A percentile compares a stretch with the other conserved stretches of the same genome.
phyloP scores from a whole-genome alignment of 768 basidiomycete genomes.

The Boletus pseudopeckii region DNA sequence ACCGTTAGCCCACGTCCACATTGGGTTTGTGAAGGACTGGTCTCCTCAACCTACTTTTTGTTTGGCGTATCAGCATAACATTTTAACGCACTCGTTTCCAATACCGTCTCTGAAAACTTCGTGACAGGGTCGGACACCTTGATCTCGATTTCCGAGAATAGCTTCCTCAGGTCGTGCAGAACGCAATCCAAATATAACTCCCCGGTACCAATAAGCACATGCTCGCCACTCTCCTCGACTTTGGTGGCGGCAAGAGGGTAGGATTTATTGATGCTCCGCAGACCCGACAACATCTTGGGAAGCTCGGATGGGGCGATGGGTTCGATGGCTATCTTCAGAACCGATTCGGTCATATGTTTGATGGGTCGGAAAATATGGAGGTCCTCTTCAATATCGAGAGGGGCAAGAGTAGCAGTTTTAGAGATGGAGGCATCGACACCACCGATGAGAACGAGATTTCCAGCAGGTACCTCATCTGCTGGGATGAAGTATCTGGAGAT shows the following conservation, averaged over 20 bases:
- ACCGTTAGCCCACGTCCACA: constrained; percentile 13
- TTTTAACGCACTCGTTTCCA: constrained; percentile 96
- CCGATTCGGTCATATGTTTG: constrained; percentile 95
- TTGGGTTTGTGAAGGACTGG: not conserved
- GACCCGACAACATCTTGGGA: constrained; percentile 96
- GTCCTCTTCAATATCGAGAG: constrained; percentile 73
- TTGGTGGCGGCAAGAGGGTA: constrained; percentile 94
- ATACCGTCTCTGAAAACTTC: constrained; percentile 96
- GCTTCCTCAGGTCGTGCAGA: constrained; percentile 87
- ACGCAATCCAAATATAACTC: constrained; percentile 96
- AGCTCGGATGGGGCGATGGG: constrained; percentile 96
- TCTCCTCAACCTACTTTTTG: constrained; percentile 70
- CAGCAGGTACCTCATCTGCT: constrained; percentile 82
- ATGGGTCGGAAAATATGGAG: constrained; percentile 94
- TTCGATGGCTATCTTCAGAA: constrained; percentile 97
- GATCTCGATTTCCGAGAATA: constrained; percentile 99
- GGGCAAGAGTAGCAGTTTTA: constrained; percentile 88
- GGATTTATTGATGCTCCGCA: constrained; percentile 96
- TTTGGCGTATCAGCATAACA: constrained; percentile 99
- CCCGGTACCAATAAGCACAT: constrained; percentile 94
- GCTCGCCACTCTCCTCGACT: constrained; percentile 98
- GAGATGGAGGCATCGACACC: constrained; percentile 94
- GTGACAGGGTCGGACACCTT: constrained; percentile 99
- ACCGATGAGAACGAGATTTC: constrained; percentile 88
- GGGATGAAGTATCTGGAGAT: constrained; percentile 79